Conservation (phyloP, 352 stramenopile genomes). For the Pythium phragmitis region DNA sequence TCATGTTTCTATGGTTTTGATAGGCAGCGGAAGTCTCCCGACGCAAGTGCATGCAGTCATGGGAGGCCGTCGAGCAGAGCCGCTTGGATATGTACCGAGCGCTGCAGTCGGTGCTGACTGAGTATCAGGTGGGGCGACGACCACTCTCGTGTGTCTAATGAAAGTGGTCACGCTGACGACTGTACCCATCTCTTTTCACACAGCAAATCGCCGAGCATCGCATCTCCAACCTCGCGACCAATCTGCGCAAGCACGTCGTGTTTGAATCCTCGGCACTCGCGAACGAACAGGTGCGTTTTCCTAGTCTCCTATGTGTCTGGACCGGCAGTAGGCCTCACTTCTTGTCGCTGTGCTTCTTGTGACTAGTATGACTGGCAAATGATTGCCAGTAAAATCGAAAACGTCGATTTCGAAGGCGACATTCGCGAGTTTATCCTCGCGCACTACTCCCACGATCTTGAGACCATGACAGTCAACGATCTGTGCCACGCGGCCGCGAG, state of each 20-base stretch:
- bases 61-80: constrained; percentile 58
- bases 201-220: constrained; percentile 82
- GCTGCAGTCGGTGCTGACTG: constrained; percentile 68
- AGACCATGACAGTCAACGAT: constrained; percentile 65
- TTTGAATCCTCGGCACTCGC: constrained; percentile 81
- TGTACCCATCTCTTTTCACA: neutral
- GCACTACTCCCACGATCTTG: constrained; percentile 33
- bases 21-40: constrained; percentile 62
- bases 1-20: neutral
- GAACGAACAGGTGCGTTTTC: constrained; percentile 62
- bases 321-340: no score
- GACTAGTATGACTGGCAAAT: constrained; percentile 86
- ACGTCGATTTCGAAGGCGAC: constrained; percentile 64
- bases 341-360: neutral
- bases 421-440: constrained; percentile 70
- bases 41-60: constrained; percentile 61
- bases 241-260: constrained; percentile 79
- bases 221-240: constrained; percentile 67
- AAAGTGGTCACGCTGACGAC: neutral
- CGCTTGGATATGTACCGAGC: constrained; percentile 66
- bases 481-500: constrained; percentile 44
- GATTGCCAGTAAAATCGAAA: constrained; percentile 67
- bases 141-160: neutral
- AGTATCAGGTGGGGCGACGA: constrained; percentile 59
- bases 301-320: no score